Base-by-base conservation (phyloP, 768 basidiomycete species). In the Trametes meyenii region DNA sequence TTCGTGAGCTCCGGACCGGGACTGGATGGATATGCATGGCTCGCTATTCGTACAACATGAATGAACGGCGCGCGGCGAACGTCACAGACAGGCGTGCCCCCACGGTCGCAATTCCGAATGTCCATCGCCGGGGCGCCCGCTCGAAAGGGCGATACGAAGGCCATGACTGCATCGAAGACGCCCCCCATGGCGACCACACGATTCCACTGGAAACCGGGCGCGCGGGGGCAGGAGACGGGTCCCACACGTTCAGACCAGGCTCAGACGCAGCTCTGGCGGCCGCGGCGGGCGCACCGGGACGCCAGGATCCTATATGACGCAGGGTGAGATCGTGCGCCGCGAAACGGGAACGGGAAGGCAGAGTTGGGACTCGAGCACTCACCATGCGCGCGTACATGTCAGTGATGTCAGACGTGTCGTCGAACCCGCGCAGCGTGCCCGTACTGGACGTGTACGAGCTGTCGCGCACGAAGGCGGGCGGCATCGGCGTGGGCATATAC, bases 241-340 rank as follows among this genome's bases (percentile, higher is more conserved):
- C 29, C 51, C 57, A 58, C 57, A 46, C 53, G 45, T 52, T 54
- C 29, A 61, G 40, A 36, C 60, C 57, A 46, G 46, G 45, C 60
- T 54, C 29, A 61, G 40, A 36, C 60, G 52, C 24, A 61, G 46
- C 44, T 55, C 60, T 55, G 52, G 52, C 36, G 52, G 60, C 33
- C 60, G 23, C 45, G 60, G 45, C 2, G 52, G 52, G 1, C 60
- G 60, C n/a, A 35, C 19, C n/a, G 53, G 60, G 17, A 17, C 17
- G 24, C 57, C 50, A 33, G 60, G 38, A 33, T 61, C 44, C 58
- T 48, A 23, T 21, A 36, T 49, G 43, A 29, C 50, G 36, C 50
- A 33, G 43, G 43, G 44, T 53, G 50, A 52, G 51, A 53, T 46
- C 48, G 39, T 46, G n/a, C 49, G 46, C 21, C 17, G 17, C 43